Conservation (phyloP, 495 filamentous ascomycete species). For the Tuber calosporum region DNA sequence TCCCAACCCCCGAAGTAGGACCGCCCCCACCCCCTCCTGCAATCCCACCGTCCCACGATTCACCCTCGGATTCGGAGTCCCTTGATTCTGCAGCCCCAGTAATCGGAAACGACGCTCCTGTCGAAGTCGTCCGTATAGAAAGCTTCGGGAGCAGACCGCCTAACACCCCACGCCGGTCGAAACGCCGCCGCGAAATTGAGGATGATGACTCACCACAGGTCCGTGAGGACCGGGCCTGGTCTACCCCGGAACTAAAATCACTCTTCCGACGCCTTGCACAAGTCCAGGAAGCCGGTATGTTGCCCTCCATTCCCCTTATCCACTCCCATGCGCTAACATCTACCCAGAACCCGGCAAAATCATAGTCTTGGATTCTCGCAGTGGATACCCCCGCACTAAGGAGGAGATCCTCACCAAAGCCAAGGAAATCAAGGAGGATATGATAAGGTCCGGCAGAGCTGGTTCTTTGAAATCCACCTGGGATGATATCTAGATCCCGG, state of each 20-base stretch:
- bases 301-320: background rate
- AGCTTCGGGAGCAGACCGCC: background rate
- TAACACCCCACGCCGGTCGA: background rate
- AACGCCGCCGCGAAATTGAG: background rate
- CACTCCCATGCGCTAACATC: background rate
- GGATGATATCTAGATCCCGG: background rate
- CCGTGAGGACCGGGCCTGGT: background rate
- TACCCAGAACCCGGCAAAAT: background rate
- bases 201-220: background rate
- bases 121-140: background rate
- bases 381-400: background rate
- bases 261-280: background rate
- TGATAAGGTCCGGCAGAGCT: background rate
- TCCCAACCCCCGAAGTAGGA: background rate
- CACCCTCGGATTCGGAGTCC: background rate
- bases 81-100: background rate
- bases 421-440: background rate
- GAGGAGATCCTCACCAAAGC: constrained; percentile 6
- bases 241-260: background rate
- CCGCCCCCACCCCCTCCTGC: background rate
- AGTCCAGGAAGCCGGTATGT: background rate
- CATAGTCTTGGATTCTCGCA: background rate
- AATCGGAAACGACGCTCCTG: background rate
- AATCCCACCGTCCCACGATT: background rate
- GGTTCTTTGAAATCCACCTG: background rate